Evolutionary conservation across 768 basidiomycete genomes (phyloP).

Genomic region (Lepiota venenata): DNA sequence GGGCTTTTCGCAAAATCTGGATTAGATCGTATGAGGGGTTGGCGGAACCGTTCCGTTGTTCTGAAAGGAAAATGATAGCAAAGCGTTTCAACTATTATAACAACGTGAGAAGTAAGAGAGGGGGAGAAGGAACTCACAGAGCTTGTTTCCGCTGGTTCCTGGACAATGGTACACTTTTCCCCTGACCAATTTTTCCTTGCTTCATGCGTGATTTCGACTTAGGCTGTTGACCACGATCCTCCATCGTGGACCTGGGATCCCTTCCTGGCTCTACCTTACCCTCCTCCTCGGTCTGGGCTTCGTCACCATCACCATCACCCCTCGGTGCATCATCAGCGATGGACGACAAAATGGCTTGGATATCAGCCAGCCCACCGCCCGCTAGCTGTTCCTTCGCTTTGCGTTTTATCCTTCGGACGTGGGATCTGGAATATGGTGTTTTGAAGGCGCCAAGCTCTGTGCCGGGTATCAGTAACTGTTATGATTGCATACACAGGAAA

Average conservation of each 20-base stretch:
- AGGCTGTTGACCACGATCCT: conserved; percentile 13
- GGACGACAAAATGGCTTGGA: conserved; percentile 51
- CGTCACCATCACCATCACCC: conserved; percentile 15
- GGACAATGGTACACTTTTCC: conserved; percentile 54
- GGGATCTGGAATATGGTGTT: conserved; percentile 68
- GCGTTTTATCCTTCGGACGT: conserved; percentile 65
- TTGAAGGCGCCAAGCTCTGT: conserved; percentile 41
- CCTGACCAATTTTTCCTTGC: conserved; percentile 63
- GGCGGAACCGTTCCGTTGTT: conserved; percentile 61
- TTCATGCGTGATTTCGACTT: conserved; percentile 24
- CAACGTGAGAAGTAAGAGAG: too few species aligned
- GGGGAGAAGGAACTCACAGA: conserved; percentile 45
- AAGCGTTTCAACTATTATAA: too few species aligned
- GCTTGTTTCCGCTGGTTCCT: conserved; percentile 62
- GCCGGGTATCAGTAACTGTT: not conserved
- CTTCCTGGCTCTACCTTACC: conserved; percentile 15
- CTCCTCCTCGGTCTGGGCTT: conserved; percentile 6
- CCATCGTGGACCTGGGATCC: conserved; percentile 12
- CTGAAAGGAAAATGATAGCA: conserved; percentile 30
- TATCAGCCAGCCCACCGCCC: conserved; percentile 41
- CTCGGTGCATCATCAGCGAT: conserved; percentile 34
- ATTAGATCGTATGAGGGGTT: conserved; percentile 66
- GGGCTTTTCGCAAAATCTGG: conserved; percentile 65
- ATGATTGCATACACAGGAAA: conserved; percentile 9
- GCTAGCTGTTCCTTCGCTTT: conserved; percentile 61